Evolutionary conservation across 148 eudicot species (phyloP), one percentile per base, ranked within the genome.

Genomic region (Camellia granthamiana): DNA sequence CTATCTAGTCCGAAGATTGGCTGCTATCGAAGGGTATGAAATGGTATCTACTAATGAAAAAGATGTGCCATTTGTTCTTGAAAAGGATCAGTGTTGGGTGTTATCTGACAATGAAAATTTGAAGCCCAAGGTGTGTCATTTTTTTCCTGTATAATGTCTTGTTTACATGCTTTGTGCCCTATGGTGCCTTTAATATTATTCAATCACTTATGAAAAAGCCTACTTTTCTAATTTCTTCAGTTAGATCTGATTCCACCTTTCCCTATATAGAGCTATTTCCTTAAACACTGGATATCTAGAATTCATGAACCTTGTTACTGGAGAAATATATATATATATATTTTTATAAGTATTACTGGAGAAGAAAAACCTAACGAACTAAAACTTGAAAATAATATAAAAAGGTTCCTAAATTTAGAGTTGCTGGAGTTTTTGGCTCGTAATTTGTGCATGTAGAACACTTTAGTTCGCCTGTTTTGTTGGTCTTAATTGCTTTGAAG

Each of bases 21-120:
- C 97, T 86, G 99, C 99, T 14, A 72, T 84, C 58, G 95, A 93
- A 86, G 99, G 99, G 19, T 90, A 88, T 82, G 99, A 93, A 90
- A 96, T 96, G 99, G 95, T 84, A 54, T 93, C 99, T 7, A 92
- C 85, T 70, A 95, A 93, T 82, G 98, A 92, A 81, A 92, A 93
- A 75, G 99, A 95, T 44, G 94, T 93, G 76, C 95, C 99, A 74
- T 95, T 95, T 63, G 83, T 93, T 79, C 94, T 95, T 77, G 92
- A 95, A 54, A 84, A 89, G 82, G 87, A 92, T 80, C 86, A 95
- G 81, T 96, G 99, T 82, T 96, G 99, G 98, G 99, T 93, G 75
- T 65, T 93, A 67, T 84, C 97, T 16, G 99, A 96, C 84, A 96
- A 96, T 83, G 92, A 90, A 77, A 83, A 77, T 59, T 68, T 96